Conservation (phyloP, 257 asterid species). For the Knoxia roxburghii region DNA sequence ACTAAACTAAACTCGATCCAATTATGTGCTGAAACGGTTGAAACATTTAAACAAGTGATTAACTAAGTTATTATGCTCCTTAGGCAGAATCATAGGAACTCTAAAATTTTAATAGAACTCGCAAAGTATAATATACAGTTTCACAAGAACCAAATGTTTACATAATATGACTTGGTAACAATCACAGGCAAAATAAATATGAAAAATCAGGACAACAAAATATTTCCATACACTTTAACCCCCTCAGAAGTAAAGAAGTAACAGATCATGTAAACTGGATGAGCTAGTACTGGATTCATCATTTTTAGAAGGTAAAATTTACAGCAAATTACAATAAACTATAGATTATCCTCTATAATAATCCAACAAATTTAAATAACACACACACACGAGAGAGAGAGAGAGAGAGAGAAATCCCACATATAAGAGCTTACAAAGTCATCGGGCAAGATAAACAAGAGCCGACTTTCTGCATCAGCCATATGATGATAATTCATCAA, state of each 20-base stretch:
- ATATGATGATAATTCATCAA: not conserved
- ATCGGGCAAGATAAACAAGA: not conserved
- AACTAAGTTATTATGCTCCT: not conserved
- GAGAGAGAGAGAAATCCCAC: no score
- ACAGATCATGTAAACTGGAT: not conserved
- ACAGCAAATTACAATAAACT: not conserved
- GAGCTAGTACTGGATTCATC: not conserved
- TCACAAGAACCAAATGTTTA: not conserved
- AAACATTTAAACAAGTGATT: not conserved
- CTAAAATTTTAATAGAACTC: not conserved
- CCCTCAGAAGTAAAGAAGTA: not conserved
- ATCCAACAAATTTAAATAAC: constrained; percentile 1
- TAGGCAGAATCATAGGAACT: not conserved
- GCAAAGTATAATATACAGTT: not conserved
- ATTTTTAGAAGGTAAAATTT: not conserved
- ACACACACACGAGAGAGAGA: no score
- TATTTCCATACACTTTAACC: not conserved
- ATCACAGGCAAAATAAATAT: not conserved
- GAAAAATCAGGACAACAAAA: not conserved
- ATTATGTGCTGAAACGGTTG: not conserved
- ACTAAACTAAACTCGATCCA: not conserved
- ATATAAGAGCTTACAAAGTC: not conserved
- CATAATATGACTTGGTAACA: not conserved
- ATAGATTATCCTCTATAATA: not conserved
- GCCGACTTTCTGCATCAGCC: not conserved